Conservation (phyloP, 768 basidiomycete genomes). For the Chalciporus pseudorubinellus region DNA sequence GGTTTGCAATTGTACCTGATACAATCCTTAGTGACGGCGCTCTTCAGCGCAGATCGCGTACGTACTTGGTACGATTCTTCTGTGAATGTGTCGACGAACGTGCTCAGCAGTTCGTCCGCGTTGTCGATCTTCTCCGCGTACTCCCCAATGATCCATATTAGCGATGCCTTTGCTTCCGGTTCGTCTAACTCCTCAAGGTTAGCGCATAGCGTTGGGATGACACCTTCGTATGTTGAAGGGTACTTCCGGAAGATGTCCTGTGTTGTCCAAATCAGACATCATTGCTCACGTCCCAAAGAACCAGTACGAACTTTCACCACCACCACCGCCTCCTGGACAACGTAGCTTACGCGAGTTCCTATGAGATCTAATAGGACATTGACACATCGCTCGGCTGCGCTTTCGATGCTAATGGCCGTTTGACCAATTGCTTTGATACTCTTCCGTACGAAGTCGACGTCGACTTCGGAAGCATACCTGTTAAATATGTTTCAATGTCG, state of each 20-base stretch:
- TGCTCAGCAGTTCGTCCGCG: constrained; percentile 85
- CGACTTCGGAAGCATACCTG: constrained; percentile 95
- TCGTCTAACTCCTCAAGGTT: constrained; percentile 97
- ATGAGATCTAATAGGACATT: constrained; percentile 93
- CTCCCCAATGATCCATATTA: constrained; percentile 99
- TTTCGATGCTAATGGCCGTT: constrained; percentile 92
- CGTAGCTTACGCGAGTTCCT: constrained; percentile 90
- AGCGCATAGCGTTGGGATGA: constrained; percentile 91
- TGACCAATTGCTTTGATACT: constrained; percentile 96
- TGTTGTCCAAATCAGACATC: neutral
- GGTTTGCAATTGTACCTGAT: constrained; percentile 71
- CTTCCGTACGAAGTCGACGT: constrained; percentile 96
- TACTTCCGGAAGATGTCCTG: constrained; percentile 99
- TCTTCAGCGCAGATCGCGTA: neutral
- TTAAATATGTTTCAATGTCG: neutral
- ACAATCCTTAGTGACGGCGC: neutral
- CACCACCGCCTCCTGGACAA: constrained; percentile 97
- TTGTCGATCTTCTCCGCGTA: constrained; percentile 98
- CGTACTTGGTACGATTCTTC: constrained; percentile 89
- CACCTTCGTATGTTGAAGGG: constrained; percentile 92
- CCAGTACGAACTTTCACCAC: constrained; percentile 83
- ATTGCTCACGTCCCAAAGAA: neutral
- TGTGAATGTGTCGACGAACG: constrained; percentile 88
- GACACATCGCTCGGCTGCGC: constrained; percentile 90
- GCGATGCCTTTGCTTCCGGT: constrained; percentile 94